Percentiles rank a stretch among this genome's conserved stretches.
These are phyloP conservation scores for Aurantiochytrium sp. DNA, from an alignment of 108 stramenopile species.

Conservation along the genomic window DNA sequence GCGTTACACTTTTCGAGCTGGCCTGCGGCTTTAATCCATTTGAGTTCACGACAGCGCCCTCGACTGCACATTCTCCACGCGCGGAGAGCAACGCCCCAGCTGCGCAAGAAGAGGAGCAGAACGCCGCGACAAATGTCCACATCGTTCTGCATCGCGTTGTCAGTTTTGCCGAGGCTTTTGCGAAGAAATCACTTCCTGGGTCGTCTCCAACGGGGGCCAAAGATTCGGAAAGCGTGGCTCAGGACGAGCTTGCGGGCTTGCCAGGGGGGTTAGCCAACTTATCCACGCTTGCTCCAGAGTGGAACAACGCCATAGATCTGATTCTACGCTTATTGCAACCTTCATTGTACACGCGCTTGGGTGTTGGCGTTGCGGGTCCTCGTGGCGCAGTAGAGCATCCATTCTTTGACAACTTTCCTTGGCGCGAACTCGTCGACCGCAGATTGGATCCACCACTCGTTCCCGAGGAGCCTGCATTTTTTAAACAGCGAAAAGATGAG, in stretches of 20 bases:
- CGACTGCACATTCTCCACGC: not conserved
- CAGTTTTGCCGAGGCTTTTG: too few species aligned
- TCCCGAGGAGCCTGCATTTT: not conserved
- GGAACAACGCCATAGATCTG: not conserved
- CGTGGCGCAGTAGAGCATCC: not conserved
- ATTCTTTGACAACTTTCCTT: not conserved
- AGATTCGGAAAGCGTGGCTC: too few species aligned
- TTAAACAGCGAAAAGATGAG: not conserved
- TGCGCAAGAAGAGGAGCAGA: too few species aligned
- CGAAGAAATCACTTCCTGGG: too few species aligned
- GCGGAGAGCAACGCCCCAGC: too few species aligned
- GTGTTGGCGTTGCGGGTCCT: not conserved
- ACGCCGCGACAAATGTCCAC: too few species aligned
- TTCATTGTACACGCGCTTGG: not conserved
- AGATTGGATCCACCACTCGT: not conserved
- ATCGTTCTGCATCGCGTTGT: too few species aligned
- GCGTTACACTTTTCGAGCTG: conserved; percentile 88
- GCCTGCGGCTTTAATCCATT: conserved; percentile 84
- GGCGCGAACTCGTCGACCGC: not conserved
- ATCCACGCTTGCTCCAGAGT: not conserved
- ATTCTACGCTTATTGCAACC: not conserved
- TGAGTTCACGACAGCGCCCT: not conserved
- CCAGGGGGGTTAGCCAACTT: not conserved
- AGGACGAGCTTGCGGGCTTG: not conserved
- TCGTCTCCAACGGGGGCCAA: too few species aligned